These are phyloP conservation scores for Cantharellus cinnabarinus DNA, from an alignment of 768 basidiomycete genomes.

Conservation along the genomic window DNA sequence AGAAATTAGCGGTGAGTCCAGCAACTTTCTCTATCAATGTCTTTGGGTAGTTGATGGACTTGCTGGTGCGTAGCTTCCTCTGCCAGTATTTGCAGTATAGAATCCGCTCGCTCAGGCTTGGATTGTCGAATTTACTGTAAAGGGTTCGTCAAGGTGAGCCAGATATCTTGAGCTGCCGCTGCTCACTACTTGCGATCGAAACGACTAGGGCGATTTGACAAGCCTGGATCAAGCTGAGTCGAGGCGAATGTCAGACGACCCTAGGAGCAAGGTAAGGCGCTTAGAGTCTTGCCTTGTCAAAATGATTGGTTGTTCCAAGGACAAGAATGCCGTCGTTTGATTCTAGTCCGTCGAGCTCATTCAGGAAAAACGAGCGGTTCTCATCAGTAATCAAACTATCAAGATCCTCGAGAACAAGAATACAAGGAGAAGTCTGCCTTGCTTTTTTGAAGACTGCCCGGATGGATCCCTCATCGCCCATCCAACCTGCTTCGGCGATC, in stretches of 20 bases:
- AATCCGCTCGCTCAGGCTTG: constrained; percentile 37
- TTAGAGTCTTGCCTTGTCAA: constrained; percentile 25
- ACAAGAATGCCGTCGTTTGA: constrained; percentile 43
- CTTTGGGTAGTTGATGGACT: constrained; percentile 46
- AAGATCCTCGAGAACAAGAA: constrained; percentile 43
- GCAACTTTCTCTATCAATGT: constrained; percentile 39
- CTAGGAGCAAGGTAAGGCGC: neutral
- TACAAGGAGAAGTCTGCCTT: constrained; percentile 43
- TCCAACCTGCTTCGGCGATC: neutral
- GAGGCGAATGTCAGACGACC: neutral
- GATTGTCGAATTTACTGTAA: constrained; percentile 36
- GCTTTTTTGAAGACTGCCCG: constrained; percentile 48
- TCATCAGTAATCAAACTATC: constrained; percentile 60
- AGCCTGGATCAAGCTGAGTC: constrained; percentile 38
- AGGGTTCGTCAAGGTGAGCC: neutral
- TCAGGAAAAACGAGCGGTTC: constrained; percentile 76
- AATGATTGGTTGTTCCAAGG: constrained; percentile 68
- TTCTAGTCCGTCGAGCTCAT: constrained; percentile 28
- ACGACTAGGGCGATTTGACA: constrained; percentile 59
- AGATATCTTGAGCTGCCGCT: neutral
- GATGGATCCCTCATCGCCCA: constrained; percentile 50
- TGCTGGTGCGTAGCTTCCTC: constrained; percentile 43
- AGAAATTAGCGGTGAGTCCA: constrained; percentile 41
- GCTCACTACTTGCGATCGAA: constrained; percentile 76
- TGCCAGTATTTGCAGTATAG: constrained; percentile 69